Base-by-base conservation (phyloP, 495 filamentous ascomycete genomes). In the Tuber brumale region DNA sequence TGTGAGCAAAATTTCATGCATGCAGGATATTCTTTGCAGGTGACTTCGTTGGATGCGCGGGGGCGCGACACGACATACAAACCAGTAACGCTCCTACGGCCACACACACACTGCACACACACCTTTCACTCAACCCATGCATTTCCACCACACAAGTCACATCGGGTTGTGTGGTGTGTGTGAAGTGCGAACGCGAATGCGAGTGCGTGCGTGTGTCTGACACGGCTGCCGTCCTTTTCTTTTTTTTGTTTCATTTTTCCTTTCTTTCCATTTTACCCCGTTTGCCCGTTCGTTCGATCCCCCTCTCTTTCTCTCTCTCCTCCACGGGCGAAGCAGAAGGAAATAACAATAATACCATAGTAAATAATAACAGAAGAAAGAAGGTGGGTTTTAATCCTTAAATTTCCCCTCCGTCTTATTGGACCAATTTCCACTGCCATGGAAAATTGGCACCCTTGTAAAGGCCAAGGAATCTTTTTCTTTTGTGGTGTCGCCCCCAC, bases 1-100 rank as follows among this genome's bases (percentile, higher is more conserved):
- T 80, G 75, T 81, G 79, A 81, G 79, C 75, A 48, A 72, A 74
- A 79, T 77, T 81, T 72, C 75, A 81, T 81, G 79, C 79, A 81
- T 81, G 79, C 79, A 81, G 70, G 73, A 70, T 77, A 81, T 81
- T 81, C 72, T 81, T 75, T 81, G 79, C 79, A 81, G 78, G 73
- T 76, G 78, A 80, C 76, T 80, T 79, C 73, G 77, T 77, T 80
- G 78, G 76, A 72, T 70, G 75, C 76, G 76, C 76, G 70, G 77
- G 76, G 70, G 75, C 72, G 66, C 76, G 77, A 79, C 77, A 79
- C 77, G 77, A 80, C 57, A 66, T 31, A 18, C 57, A 16, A 76
- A 77, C 76, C 66, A 75, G 76, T 74, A 80, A 80, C 78, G 78
- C 73, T 75, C 73, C 71, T 57, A 69, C 70, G 73, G 73, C 77